Evolutionary conservation across 1,284 basidiomycete genomes (phyloP).

Genomic region (Ceratobasidium sp.): DNA sequence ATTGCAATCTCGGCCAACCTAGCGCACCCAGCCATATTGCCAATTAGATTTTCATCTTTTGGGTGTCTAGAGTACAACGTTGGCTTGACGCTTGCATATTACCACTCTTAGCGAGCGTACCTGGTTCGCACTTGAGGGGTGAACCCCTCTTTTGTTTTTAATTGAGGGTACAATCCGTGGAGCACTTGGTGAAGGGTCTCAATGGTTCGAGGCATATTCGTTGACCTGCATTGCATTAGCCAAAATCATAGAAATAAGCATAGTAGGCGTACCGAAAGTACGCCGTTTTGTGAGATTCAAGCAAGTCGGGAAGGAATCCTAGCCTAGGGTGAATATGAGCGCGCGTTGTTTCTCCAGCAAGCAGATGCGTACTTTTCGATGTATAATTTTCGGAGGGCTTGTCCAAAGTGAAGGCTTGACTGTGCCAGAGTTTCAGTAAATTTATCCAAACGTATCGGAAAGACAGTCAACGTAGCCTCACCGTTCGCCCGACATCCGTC

Average conservation of each 20-base stretch:
- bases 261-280: conserved; percentile 67
- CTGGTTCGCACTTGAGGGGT: conserved; percentile 68
- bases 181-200: conserved; percentile 81
- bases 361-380: conserved; percentile 66
- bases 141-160: conserved; percentile 60
- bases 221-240: conserved; percentile 58
- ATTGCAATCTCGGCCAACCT: conserved; percentile 70
- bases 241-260: conserved; percentile 14
- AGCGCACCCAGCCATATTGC: conserved; percentile 74
- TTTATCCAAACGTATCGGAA: conserved; percentile 41
- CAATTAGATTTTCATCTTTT: conserved; percentile 77
- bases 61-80: conserved; percentile 61
- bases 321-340: conserved; percentile 59
- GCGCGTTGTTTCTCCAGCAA: background rate
- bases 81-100: background rate
- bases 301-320: conserved; percentile 68
- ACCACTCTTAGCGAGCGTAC: conserved; percentile 55
- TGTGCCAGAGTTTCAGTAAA: conserved; percentile 12
- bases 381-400: conserved; percentile 71
- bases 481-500: conserved; percentile 79
- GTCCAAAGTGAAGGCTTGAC: conserved; percentile 76
- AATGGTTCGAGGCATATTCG: conserved; percentile 80
- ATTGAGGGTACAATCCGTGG: conserved; percentile 73
- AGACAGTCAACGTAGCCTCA: conserved; percentile 54
- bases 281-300: conserved; percentile 61